Base-by-base conservation (phyloP, 305 asterid genomes). In the Salvia sclarea region DNA sequence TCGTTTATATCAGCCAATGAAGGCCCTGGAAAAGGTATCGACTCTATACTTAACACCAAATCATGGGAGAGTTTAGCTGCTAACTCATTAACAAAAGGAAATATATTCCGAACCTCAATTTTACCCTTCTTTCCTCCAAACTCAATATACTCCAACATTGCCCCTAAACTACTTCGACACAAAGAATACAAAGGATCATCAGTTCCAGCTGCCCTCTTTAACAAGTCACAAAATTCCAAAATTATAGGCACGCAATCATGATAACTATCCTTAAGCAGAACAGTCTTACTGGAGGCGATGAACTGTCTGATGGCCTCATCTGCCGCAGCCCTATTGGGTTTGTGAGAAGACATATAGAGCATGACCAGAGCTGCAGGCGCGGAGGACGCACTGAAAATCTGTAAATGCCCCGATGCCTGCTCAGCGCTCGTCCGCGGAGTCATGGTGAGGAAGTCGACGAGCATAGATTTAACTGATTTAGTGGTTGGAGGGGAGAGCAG, bases 91-190 rank as follows among this genome's bases (percentile, higher is more conserved):
- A 89, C 80, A 69, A 89, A 89, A 0, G 85, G 87, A 25, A 86
- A 78, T 69, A 87, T 65, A 54, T 81, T 86, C 1, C 16, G 71
- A 70, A 84, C 30, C 62, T 72, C 62, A 52, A 85, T 48, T 20
- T 67, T 59, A 35, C 64, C 78, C 40, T 68, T 79, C 47, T 60
- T 66, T 2, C 53, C 64, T 17, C 73, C 73, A 37, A 80, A n/a
- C 5, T 73, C 82, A 38, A 61, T 16, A 44, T 38, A 43, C 58
- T 76, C 88, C 25, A 79, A 67, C 75, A 91, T 82, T 5, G 75
- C 38, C 33, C 86, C 96, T 82, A 94, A 82, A 79, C 82, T 84
- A 80, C 84, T 81, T 61, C 97, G 83, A 72, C 97, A 87, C 18
- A 76, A 61, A 61, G 57, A 56, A 66, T 86, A 86, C 74, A 88